A percentile compares a stretch with the other conserved stretches of the same genome.
Conservation (phyloP, 2,329 filamentous ascomycete genomes). For the Huntiella savannae region DNA sequence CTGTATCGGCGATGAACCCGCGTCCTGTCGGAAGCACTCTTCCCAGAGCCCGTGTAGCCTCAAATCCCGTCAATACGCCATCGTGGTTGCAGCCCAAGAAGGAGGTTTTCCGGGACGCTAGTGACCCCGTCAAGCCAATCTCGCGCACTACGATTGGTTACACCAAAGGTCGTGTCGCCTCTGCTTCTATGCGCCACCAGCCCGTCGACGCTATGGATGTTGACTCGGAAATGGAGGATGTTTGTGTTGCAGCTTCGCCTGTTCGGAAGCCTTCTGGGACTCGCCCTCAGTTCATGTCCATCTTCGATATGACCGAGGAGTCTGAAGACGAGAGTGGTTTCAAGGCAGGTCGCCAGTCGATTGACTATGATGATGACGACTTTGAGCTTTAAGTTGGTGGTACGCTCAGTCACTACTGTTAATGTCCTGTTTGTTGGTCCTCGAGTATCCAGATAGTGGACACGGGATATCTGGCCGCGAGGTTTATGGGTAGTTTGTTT, state of each 20-base stretch:
- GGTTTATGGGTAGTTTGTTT: background rate
- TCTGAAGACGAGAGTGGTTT: conserved; percentile 20
- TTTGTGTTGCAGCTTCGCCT: conserved; percentile 4
- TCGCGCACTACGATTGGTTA: conserved; percentile 76
- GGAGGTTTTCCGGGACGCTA: conserved; percentile 4
- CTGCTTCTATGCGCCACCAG: conserved; percentile 12
- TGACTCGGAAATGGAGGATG: background rate
- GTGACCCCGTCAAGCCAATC: conserved; percentile 23
- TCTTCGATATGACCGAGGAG: conserved; percentile 34
- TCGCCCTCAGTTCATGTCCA: conserved; percentile 35
- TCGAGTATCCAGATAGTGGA: conserved; percentile 9
- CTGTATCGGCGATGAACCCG: conserved; percentile 7
- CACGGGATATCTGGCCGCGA: conserved; percentile 9
- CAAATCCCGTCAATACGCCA: conserved; percentile 4
- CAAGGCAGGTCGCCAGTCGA: conserved; percentile 18
- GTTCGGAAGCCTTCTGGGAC: conserved; percentile 14
- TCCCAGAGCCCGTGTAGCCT: conserved; percentile 15
- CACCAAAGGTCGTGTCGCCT: conserved; percentile 49
- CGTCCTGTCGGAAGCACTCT: conserved; percentile 21
- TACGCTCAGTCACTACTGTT: background rate
- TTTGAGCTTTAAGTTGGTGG: conserved; percentile 29
- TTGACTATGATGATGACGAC: conserved; percentile 30
- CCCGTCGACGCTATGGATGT: background rate
- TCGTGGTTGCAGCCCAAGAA: conserved; percentile 10
- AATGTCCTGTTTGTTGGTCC: background rate